These are phyloP conservation scores for Telfairia occidentalis DNA, from an alignment of 331 rosid genomes.

Conservation along the genomic window DNA sequence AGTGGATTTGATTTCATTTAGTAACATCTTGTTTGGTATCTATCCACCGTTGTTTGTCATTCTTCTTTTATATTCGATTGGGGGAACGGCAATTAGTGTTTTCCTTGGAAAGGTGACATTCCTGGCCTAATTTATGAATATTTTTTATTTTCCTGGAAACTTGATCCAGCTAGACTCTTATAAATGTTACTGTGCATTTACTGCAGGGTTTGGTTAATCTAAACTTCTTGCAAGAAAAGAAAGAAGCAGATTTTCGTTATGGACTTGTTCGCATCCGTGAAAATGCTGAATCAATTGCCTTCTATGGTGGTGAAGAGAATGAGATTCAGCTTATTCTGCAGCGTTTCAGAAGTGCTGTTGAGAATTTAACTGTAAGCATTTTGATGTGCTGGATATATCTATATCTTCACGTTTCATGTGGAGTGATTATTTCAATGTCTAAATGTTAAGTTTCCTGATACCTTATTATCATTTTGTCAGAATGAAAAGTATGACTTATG, in stretches of 20 bases:
- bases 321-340: slow-evolving; percentile 85
- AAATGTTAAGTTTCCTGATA: not conserved
- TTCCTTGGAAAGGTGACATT: slow-evolving; percentile 67
- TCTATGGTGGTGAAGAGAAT: slow-evolving; percentile 78
- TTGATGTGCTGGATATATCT: slow-evolving; percentile 7
- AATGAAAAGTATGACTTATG: not conserved
- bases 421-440: not conserved
- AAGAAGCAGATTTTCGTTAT: slow-evolving; percentile 94
- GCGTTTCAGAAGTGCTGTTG: slow-evolving; percentile 78
- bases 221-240: slow-evolving; percentile 91
- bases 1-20: slow-evolving; percentile 79
- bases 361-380: slow-evolving; percentile 58
- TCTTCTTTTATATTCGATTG: slow-evolving; percentile 74
- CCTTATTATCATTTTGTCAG: not conserved
- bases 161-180: not conserved
- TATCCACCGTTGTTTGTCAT: slow-evolving; percentile 83
- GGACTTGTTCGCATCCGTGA: slow-evolving; percentile 92
- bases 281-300: slow-evolving; percentile 95
- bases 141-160: not conserved
- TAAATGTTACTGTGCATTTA: not conserved
- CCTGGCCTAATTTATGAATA: not conserved
- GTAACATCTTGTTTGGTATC: slow-evolving; percentile 80
- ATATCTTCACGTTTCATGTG: not conserved
- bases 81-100: slow-evolving; percentile 79
- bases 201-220: slow-evolving; percentile 70